These are phyloP conservation scores for Limnomonas spitsbergensis DNA, from an alignment of 139 green algal genomes.

Conservation along the genomic window DNA sequence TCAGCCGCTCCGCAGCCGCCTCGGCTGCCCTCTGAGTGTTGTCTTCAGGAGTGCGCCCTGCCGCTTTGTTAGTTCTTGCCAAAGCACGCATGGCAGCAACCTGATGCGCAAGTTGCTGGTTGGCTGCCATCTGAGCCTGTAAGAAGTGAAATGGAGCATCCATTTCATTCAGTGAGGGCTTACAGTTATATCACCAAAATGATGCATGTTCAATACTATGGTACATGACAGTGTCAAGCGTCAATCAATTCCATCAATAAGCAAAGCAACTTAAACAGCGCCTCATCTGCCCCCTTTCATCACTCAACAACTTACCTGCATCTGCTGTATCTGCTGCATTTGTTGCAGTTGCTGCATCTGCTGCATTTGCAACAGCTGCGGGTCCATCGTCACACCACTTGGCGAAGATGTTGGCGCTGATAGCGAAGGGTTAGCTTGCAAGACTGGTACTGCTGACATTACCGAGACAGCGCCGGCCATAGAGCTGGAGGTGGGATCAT, in stretches of 20 bases:
- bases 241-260: no score
- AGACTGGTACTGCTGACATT: background rate
- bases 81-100: slow-evolving; percentile 4
- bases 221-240: no score
- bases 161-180: no score
- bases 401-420: no score
- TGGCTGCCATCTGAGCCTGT: slow-evolving; percentile 13
- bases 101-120: background rate
- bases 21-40: background rate
- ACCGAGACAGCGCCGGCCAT: background rate
- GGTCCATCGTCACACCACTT: no score
- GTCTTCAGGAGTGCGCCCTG: background rate
- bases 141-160: background rate
- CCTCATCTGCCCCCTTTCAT: no score
- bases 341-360: slow-evolving; percentile 17
- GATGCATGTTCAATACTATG: no score
- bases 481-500: background rate
- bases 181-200: no score
- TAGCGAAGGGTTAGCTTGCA: background rate
- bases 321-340: slow-evolving; percentile 7
- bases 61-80: background rate
- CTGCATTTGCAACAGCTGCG: slow-evolving; percentile 10
- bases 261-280: no score
- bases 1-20: slow-evolving; percentile 4
- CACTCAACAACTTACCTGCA: slow-evolving; percentile 6